Conservation (phyloP, 1,284 basidiomycete genomes). For the Cerioporus squamosus region DNA sequence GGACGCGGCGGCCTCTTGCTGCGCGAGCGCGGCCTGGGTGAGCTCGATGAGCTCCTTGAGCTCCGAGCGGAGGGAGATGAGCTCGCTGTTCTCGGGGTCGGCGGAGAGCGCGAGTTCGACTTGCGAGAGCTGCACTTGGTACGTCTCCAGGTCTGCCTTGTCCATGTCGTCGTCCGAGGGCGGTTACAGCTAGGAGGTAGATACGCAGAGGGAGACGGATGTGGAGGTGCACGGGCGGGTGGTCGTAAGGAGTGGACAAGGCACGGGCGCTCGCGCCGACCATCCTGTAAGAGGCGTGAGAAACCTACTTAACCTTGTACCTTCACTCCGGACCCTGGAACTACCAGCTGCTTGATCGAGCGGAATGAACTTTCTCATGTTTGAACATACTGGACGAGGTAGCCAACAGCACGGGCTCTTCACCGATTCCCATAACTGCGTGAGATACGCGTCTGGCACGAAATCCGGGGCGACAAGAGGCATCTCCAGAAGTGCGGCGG, state of each 20-base stretch:
- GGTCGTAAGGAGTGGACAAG: background rate
- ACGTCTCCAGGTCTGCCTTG: conserved; percentile 83
- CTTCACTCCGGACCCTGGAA: too few relatives aligned
- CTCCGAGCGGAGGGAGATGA: conserved; percentile 78
- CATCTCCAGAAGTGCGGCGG: too few relatives aligned
- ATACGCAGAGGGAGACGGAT: background rate
- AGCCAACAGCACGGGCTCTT: background rate
- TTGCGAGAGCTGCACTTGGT: conserved; percentile 88
- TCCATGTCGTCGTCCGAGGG: conserved; percentile 51
- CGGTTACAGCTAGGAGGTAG: background rate
- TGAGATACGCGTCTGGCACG: background rate
- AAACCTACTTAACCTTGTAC: background rate
- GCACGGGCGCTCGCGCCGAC: background rate
- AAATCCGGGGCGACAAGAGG: background rate
- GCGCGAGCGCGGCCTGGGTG: conserved; percentile 76
- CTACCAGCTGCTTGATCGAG: too few relatives aligned
- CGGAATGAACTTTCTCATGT: too few relatives aligned
- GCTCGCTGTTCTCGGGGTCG: conserved; percentile 85
- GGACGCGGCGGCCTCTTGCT: conserved; percentile 60
- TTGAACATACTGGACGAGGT: background rate
- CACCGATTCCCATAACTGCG: too few relatives aligned
- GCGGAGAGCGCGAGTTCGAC: conserved; percentile 85
- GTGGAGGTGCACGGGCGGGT: background rate
- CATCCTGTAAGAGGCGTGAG: background rate
- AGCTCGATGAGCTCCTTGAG: conserved; percentile 90